Conservation (phyloP, 1,139 yeast genomes). For the Pichia cactophila region DNA sequence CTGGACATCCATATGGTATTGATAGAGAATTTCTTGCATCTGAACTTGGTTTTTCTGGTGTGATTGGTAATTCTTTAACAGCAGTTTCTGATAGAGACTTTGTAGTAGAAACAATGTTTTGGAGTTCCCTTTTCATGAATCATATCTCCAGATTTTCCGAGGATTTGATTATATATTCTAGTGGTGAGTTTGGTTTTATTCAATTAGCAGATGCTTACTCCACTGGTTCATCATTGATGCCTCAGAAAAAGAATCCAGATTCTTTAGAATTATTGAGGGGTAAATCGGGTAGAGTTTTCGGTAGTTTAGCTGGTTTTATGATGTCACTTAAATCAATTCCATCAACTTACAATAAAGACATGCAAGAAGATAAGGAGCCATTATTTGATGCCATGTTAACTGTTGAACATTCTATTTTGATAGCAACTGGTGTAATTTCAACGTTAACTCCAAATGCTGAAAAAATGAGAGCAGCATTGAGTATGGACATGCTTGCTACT, state of each 20-base stretch:
- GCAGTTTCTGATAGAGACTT: conserved; percentile 98
- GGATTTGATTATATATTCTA: conserved; percentile 90
- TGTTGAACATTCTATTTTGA: conserved; percentile 85
- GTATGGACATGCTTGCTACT: conserved; percentile 99
- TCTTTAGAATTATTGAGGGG: conserved; percentile 92
- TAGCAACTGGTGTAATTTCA: conserved; percentile 93
- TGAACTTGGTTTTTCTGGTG: conserved; percentile 70
- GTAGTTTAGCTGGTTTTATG: conserved; percentile 88
- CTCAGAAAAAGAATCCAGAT: conserved; percentile 98
- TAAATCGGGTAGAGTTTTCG: conserved; percentile 94
- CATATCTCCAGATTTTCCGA: conserved; percentile 92
- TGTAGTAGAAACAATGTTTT: conserved; percentile 92
- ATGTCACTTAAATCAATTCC: conserved; percentile 96
- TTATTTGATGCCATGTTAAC: conserved; percentile 85
- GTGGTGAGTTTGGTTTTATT: conserved; percentile 94
- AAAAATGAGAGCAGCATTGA: conserved; percentile 78
- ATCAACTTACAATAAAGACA: conserved; percentile 93
- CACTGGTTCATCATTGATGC: conserved; percentile 97
- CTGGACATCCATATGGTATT: conserved; percentile 98
- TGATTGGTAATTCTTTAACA: conserved; percentile 88
- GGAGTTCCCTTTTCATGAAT: conserved; percentile 94
- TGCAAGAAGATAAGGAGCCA: conserved; percentile 99
- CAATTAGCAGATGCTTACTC: conserved; percentile 95
- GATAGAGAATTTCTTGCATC: conserved; percentile 84
- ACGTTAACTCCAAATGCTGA: conserved; percentile 67